A percentile compares a stretch with the other conserved stretches of the same genome.
phyloP scores from a whole-genome alignment of 768 basidiomycete species.

The Pleurotus tuoliensis region DNA sequence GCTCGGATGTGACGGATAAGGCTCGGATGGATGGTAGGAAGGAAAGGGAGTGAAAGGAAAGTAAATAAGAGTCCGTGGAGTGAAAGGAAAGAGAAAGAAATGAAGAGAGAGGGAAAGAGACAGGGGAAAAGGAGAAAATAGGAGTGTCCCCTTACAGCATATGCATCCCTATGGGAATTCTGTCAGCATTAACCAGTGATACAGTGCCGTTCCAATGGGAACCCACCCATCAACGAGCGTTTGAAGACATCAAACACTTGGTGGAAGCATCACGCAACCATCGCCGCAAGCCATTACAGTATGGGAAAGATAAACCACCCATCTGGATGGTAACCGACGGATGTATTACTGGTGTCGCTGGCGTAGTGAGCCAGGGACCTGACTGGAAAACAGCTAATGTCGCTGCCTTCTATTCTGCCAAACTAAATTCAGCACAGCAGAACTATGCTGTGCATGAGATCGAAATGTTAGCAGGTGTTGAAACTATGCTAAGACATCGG shows the following conservation, averaged over 20 bases:
- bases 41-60: too few relatives aligned
- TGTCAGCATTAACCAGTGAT: constrained; percentile 21
- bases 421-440: constrained; percentile 19
- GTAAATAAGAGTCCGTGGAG: too few relatives aligned
- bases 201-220: constrained; percentile 22
- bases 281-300: constrained; percentile 17
- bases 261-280: constrained; percentile 18
- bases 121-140: too few relatives aligned
- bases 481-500: constrained; percentile 22
- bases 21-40: too few relatives aligned
- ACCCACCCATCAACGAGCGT: constrained; percentile 13
- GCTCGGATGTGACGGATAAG: too few relatives aligned
- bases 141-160: too few relatives aligned
- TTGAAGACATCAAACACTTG: constrained; percentile 29
- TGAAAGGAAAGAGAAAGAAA: too few relatives aligned
- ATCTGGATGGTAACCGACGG: constrained; percentile 30
- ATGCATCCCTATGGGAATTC: constrained; percentile 33
- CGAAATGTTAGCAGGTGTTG: constrained; percentile 28
- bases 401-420: constrained; percentile 31
- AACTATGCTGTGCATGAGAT: too few relatives aligned
- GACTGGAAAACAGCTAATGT: constrained; percentile 19
- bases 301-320: constrained; percentile 7
- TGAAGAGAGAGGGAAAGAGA: too few relatives aligned
- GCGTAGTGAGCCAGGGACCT: constrained; percentile 17
- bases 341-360: constrained; percentile 12